Evolutionary conservation across 1,139 yeast genomes (phyloP), one percentile per base, ranked within the genome.

Genomic region (Candida freyschussii): DNA sequence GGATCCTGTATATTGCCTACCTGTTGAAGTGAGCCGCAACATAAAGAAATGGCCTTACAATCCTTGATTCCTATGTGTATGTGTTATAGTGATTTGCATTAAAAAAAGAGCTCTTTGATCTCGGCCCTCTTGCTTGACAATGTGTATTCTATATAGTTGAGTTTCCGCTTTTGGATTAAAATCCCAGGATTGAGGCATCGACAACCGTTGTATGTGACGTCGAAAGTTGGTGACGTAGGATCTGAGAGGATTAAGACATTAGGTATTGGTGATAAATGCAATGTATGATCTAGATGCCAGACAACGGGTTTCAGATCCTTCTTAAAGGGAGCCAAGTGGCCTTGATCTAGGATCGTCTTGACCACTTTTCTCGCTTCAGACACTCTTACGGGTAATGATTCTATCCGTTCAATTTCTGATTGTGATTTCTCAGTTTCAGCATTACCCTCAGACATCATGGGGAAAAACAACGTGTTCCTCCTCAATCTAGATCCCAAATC

Each of bases 1-100:
- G 17, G 93, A 87, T 56, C 96, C 99, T 0, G 69, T 79, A 2
- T 89, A 84, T 56, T 91, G 97, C 52, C 70, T 91, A 69, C 95
- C 97, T 2, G 51, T 44, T 8, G 52, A 59, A 2, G 60, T 75
- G 1, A 67, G 78, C n/a, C 54, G 60, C 1, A 48, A 57, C 7
- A 65, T 80, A 29, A 63, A 55, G 33, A 63, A 65, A 44, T 75
- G 76, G 69, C 67, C 70, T 8, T 62, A 64, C 39, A 32, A 32
- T 26, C 31, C 37, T 21, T 7, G 13, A 12, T 7, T 21, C 23
- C 23, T 12, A 21, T 21, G 13, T 12, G 23, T 21, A 21, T 7
- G 9, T 8, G 27, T 10, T 12, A 10, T 22, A 5, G 24, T 13
- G 12, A 13, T 13, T 22, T 15, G 7, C 6, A 15, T 43, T 55